phyloP scores from a whole-genome alignment of 2,329 filamentous ascomycete species.

The Sporothrix pseudoabietina region DNA sequence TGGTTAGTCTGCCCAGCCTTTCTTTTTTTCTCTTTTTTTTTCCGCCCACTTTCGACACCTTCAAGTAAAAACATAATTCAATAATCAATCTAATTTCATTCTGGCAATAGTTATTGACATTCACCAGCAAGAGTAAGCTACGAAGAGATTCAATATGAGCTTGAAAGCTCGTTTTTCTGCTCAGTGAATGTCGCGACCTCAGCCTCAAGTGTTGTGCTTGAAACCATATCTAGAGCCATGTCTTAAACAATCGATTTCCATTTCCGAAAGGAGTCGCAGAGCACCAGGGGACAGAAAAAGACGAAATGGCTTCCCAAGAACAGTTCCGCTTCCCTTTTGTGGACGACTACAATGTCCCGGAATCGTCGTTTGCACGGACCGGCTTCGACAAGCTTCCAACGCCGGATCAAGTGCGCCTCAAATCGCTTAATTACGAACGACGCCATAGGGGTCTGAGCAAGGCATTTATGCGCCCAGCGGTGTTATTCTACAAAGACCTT shows the following conservation, averaged over 20 bases:
- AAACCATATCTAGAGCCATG: neutral
- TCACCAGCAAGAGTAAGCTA: too few relatives aligned
- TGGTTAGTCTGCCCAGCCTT: too few relatives aligned
- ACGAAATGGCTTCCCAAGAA: neutral
- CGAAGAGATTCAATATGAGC: too few relatives aligned
- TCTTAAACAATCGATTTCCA: neutral
- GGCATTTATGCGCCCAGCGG: conserved; percentile 5
- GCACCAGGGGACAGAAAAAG: neutral
- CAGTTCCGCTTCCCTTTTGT: conserved; percentile 24
- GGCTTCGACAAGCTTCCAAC: conserved; percentile 12
- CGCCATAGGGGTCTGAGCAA: neutral
- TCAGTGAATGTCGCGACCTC: too few relatives aligned
- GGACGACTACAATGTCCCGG: conserved; percentile 25
- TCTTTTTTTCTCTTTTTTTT: too few relatives aligned
- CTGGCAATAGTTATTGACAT: too few relatives aligned
- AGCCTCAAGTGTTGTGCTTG: neutral
- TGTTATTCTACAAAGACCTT: conserved; percentile 20
- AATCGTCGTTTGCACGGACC: conserved; percentile 9
- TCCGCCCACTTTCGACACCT: too few relatives aligned
- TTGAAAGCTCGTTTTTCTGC: too few relatives aligned
- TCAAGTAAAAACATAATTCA: too few relatives aligned
- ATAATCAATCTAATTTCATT: too few relatives aligned
- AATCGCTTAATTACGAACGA: neutral
- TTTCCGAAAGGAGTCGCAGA: too few relatives aligned
- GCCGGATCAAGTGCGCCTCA: conserved; percentile 17